Evolutionary conservation across 306 rosid species (phyloP).

Genomic region (Cucurbita argyrosperma): DNA sequence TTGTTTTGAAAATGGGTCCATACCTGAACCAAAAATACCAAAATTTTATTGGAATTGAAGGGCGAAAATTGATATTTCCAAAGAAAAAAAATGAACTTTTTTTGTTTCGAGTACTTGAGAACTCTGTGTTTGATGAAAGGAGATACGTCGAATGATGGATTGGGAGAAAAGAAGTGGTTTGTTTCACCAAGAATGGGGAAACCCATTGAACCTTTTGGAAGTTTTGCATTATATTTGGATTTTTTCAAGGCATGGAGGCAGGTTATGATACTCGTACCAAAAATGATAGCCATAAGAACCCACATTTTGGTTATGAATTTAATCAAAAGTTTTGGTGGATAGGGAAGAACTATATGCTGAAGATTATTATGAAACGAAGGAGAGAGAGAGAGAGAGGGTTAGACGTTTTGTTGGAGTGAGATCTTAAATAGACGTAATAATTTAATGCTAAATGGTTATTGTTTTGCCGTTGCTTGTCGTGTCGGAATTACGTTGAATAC

Average conservation of each 20-base stretch:
- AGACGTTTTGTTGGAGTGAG: not conserved
- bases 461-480: too few species aligned
- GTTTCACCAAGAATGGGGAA: conserved; percentile 54
- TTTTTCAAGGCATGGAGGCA: conserved; percentile 48
- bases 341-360: not conserved
- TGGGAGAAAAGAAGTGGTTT: conserved; percentile 42
- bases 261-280: conserved; percentile 17
- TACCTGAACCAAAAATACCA: conserved; percentile 14
- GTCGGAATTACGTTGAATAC: too few species aligned
- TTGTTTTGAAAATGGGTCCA: conserved; percentile 54
- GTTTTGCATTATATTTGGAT: conserved; percentile 41
- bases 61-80: too few species aligned
- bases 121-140: conserved; percentile 50
- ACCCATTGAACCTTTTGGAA: conserved; percentile 82
- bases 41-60: not conserved
- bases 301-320: conserved; percentile 22
- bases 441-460: not conserved
- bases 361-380: too few species aligned
- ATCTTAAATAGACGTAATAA: not conserved
- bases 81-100: not conserved
- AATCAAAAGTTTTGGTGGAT: not conserved
- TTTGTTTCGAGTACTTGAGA: conserved; percentile 15
- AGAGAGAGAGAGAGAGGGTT: not conserved
- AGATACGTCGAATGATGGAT: conserved; percentile 32
- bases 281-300: conserved; percentile 16